Percentiles rank a stretch among this genome's conserved stretches.
Evolutionary conservation across 2,329 filamentous ascomycete species (phyloP).

Genomic region (Sporothrix schenckii): DNA sequence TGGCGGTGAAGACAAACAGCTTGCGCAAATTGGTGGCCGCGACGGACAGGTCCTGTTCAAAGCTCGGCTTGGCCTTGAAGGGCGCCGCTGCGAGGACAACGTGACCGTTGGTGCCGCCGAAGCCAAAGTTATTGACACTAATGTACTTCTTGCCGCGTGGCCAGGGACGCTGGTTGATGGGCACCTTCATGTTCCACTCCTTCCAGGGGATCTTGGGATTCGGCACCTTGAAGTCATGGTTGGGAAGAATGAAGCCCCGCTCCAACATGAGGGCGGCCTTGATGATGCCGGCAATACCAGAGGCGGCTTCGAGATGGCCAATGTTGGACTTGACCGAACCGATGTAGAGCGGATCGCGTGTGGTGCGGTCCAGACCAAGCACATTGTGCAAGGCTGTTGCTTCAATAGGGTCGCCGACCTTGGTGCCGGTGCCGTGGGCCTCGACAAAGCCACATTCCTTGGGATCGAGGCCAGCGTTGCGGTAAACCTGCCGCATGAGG

Average conservation of each 20-base stretch:
- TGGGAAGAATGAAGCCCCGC: slow-evolving; percentile 54
- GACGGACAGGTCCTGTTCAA: slow-evolving; percentile 43
- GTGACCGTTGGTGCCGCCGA: slow-evolving; percentile 52
- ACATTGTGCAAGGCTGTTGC: slow-evolving; percentile 47
- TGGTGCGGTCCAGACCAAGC: slow-evolving; percentile 40
- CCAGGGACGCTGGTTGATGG: slow-evolving; percentile 50
- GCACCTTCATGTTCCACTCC: slow-evolving; percentile 55
- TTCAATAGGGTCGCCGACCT: slow-evolving; percentile 59
- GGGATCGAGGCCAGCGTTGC: slow-evolving; percentile 46
- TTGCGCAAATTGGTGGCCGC: slow-evolving; percentile 41
- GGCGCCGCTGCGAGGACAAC: slow-evolving; percentile 48
- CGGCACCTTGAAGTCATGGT: slow-evolving; percentile 53
- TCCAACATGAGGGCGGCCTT: slow-evolving; percentile 58
- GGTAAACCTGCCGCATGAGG: slow-evolving; percentile 51
- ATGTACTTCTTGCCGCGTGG: slow-evolving; percentile 54
- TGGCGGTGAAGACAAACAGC: slow-evolving; percentile 51
- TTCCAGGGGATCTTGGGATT: slow-evolving; percentile 55
- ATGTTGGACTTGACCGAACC: slow-evolving; percentile 48
- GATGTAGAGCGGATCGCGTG: slow-evolving; percentile 41
- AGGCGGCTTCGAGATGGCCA: slow-evolving; percentile 56
- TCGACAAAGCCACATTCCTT: slow-evolving; percentile 51
- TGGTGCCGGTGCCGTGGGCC: slow-evolving; percentile 61
- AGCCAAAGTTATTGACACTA: slow-evolving; percentile 56
- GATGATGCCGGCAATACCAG: slow-evolving; percentile 55
- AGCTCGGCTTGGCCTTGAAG: slow-evolving; percentile 41